Percentiles rank a stretch among this genome's conserved stretches.
These are phyloP conservation scores for Globisporangium cystogenes DNA, from an alignment of 352 stramenopile species.

Conservation along the genomic window DNA sequence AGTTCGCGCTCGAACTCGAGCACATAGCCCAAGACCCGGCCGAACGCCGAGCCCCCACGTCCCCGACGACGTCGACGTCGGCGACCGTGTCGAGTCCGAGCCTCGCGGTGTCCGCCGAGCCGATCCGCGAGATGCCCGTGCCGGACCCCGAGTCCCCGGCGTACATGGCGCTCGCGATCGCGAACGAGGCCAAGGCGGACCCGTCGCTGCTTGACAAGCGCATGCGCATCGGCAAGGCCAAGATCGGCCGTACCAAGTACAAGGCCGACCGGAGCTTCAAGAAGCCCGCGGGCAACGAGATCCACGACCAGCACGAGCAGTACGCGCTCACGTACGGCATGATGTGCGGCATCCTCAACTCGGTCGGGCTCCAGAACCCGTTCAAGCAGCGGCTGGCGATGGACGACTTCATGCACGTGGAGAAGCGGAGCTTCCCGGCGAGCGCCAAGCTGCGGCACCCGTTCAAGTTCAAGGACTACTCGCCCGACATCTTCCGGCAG, in stretches of 20 bases:
- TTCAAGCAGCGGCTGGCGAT: conserved; percentile 84
- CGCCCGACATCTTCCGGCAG: conserved; percentile 79
- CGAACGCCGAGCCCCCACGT: conserved; percentile 5
- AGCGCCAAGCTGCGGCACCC: conserved; percentile 70
- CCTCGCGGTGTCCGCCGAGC: background rate
- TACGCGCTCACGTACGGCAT: conserved; percentile 98
- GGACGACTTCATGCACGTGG: conserved; percentile 89
- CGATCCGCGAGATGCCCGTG: conserved; percentile 18
- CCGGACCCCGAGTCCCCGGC: conserved; percentile 33
- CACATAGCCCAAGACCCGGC: conserved; percentile 12
- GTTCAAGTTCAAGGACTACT: conserved; percentile 94
- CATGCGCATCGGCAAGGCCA: conserved; percentile 48
- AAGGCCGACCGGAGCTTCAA: conserved; percentile 57
- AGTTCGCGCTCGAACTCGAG: conserved; percentile 16
- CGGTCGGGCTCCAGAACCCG: conserved; percentile 80
- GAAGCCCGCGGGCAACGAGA: conserved; percentile 65
- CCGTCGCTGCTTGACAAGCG: conserved; percentile 49
- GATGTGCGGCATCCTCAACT: conserved; percentile 97
- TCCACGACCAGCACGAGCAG: conserved; percentile 90
- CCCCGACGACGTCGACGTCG: background rate
- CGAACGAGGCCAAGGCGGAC: conserved; percentile 34
- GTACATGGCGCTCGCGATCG: conserved; percentile 31
- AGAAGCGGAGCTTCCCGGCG: conserved; percentile 71
- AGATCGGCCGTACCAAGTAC: conserved; percentile 45
- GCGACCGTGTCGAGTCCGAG: conserved; percentile 8